Conservation (phyloP, 2,329 filamentous ascomycete genomes). For the Neospermospora avenae region DNA sequence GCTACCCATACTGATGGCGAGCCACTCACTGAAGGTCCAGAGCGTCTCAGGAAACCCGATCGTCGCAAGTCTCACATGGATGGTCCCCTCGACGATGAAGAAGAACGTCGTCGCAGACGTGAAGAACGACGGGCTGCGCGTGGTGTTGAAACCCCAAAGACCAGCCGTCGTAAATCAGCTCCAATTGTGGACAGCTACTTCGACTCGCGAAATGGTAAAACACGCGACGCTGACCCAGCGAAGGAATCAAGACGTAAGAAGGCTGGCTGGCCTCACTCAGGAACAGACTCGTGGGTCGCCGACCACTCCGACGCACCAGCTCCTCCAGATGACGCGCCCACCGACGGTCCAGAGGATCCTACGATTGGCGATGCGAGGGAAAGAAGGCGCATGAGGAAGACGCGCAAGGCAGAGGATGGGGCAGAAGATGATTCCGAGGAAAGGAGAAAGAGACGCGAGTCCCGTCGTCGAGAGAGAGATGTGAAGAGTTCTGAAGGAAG, state of each 20-base stretch:
- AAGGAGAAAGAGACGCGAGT: slow-evolving; percentile 30
- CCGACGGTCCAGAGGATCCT: slow-evolving; percentile 25
- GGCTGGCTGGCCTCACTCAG: slow-evolving; percentile 57
- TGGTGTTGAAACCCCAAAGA: slow-evolving; percentile 33
- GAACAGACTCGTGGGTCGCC: slow-evolving; percentile 64
- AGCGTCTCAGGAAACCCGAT: slow-evolving; percentile 40
- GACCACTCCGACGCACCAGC: slow-evolving; percentile 61
- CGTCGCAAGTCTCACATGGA: slow-evolving; percentile 48
- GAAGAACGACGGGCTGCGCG: slow-evolving; percentile 48
- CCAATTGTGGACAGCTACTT: slow-evolving; percentile 45
- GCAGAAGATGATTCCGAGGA: slow-evolving; percentile 29
- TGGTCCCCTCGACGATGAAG: slow-evolving; percentile 46
- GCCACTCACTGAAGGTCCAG: slow-evolving; percentile 44
- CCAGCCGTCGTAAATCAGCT: slow-evolving; percentile 43
- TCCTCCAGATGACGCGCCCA: slow-evolving; percentile 43
- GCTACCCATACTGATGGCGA: slow-evolving; percentile 44
- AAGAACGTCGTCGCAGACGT: slow-evolving; percentile 51
- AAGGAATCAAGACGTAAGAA: slow-evolving; percentile 30
- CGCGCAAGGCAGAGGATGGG: slow-evolving; percentile 28
- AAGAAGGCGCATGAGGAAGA: slow-evolving; percentile 27
- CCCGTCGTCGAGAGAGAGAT: slow-evolving; percentile 28
- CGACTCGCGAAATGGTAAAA: slow-evolving; percentile 43
- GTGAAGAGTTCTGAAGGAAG: slow-evolving; percentile 34
- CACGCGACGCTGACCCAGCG: slow-evolving; percentile 33
- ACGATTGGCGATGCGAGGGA: slow-evolving; percentile 29